Conservation (phyloP, 371 early-diverging fungal species). For the Rhizomucor pusillus region DNA sequence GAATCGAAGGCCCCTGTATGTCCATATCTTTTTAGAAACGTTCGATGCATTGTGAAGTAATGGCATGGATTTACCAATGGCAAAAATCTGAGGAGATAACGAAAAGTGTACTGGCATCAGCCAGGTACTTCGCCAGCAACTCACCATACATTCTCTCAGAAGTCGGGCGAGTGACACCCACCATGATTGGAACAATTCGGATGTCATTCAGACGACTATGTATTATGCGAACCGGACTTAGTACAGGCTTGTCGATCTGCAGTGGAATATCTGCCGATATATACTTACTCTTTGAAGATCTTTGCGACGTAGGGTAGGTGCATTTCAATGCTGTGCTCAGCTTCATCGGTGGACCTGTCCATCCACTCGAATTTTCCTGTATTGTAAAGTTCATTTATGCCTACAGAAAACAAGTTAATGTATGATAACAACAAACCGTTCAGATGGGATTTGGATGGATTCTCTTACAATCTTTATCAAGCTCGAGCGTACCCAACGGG, state of each 20-base stretch:
- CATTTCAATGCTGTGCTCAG: conserved; percentile 96
- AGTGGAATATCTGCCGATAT: neutral
- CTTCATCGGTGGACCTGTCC: conserved; percentile 70
- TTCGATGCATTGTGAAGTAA: neutral
- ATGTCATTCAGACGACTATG: conserved; percentile 49
- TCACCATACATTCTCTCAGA: conserved; percentile 67
- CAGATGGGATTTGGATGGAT: too few relatives aligned
- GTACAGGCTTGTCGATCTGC: neutral
- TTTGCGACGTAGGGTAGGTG: conserved; percentile 87
- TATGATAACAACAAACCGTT: too few relatives aligned
- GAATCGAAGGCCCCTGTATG: conserved; percentile 64
- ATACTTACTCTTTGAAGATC: conserved; percentile 63
- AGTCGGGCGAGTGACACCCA: conserved; percentile 63
- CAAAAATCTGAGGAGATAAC: conserved; percentile 95
- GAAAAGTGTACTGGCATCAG: conserved; percentile 69
- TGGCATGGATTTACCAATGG: conserved; percentile 71
- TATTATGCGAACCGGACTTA: neutral
- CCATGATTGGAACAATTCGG: conserved; percentile 84
- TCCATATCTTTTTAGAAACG: neutral
- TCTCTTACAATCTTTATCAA: conserved; percentile 62
- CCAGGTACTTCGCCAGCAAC: conserved; percentile 68
- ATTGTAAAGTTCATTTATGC: conserved; percentile 52
- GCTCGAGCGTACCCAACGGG: conserved; percentile 76
- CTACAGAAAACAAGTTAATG: conserved; percentile 40
- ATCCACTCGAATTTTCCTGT: conserved; percentile 70